phyloP scores from a whole-genome alignment of 208 protist species.

The Trypanosoma scelopori region DNA sequence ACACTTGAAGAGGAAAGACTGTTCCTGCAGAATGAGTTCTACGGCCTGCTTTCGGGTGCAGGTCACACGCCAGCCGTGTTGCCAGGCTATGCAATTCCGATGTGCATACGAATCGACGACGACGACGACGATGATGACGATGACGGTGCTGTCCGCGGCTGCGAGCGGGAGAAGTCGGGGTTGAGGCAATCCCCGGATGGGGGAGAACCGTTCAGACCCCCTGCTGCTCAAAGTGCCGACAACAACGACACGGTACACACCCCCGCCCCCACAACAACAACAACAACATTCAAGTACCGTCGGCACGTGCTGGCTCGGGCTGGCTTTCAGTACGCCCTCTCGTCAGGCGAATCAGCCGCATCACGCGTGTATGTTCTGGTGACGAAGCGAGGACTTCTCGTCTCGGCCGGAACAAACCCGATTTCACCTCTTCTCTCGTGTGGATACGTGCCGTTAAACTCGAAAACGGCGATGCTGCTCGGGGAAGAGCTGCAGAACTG shows the following conservation, averaged over 20 bases:
- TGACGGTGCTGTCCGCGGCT: constrained; percentile 2
- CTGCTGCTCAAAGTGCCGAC: background rate
- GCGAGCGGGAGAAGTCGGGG: constrained; percentile 8
- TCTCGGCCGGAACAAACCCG: constrained; percentile 16
- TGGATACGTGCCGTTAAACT: constrained; percentile 45
- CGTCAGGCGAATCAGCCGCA: constrained; percentile 5
- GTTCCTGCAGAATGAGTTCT: constrained; percentile 52
- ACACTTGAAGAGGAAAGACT: constrained; percentile 33
- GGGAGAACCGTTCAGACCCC: background rate
- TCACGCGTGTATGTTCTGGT: constrained; percentile 48
- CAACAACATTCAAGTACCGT: constrained; percentile 70
- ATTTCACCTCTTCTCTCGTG: background rate
- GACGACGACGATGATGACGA: constrained; percentile 16
- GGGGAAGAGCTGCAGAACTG: constrained; percentile 40
- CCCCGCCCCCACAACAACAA: too few species aligned
- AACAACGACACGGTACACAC: constrained; percentile 10
- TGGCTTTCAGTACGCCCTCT: constrained; percentile 38
- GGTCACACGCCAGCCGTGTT: constrained; percentile 19
- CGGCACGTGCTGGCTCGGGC: constrained; percentile 35
- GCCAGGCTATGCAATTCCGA: constrained; percentile 45
- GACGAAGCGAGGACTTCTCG: constrained; percentile 25
- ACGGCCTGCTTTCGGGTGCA: constrained; percentile 32
- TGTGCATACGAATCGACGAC: constrained; percentile 46
- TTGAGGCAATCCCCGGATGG: background rate
- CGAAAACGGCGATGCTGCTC: constrained; percentile 24